Evolutionary conservation across 441 rosid species (phyloP).

Genomic region (Pelargonium australe): DNA sequence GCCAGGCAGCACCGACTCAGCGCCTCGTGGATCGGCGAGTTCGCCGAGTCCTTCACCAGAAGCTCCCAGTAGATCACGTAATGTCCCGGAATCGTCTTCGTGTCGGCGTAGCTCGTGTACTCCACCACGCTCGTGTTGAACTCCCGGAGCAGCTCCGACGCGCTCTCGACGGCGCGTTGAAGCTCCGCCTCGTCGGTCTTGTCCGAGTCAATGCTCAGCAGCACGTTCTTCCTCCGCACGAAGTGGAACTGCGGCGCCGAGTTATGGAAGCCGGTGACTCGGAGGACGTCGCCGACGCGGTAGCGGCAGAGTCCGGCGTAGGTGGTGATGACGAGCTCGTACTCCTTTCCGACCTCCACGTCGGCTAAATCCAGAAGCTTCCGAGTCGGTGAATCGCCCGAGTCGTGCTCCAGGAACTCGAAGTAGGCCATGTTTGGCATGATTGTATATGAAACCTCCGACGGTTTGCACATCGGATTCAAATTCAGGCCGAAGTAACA

Average conservation of each 20-base stretch:
- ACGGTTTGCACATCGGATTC: constrained; percentile 81
- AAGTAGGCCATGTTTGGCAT: constrained; percentile 97
- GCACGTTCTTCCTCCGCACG: constrained; percentile 67
- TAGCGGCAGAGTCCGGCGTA: constrained; percentile 75
- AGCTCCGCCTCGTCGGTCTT: constrained; percentile 92
- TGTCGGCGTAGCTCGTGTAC: constrained; percentile 82
- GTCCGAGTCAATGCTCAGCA: constrained; percentile 83
- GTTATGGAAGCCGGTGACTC: constrained; percentile 86
- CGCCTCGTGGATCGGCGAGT: constrained; percentile 37
- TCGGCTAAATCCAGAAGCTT: constrained; percentile 66
- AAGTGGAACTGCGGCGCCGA: constrained; percentile 86
- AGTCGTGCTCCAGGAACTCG: too few relatives aligned
- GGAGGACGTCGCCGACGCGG: constrained; percentile 87
- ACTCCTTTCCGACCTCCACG: constrained; percentile 74
- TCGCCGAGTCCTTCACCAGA: constrained; percentile 36
- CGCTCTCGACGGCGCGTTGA: constrained; percentile 66
- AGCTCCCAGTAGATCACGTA: constrained; percentile 83
- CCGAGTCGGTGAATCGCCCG: too few relatives aligned
- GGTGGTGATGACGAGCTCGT: constrained; percentile 80
- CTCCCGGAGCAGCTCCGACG: constrained; percentile 38
- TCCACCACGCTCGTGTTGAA: constrained; percentile 69
- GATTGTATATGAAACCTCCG: constrained; percentile 78
- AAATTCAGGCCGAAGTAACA: constrained; percentile 84
- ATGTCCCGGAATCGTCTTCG: constrained; percentile 77
- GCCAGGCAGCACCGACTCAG: constrained; percentile 58